phyloP scores from a whole-genome alignment of 1,284 basidiomycete genomes.

The Pyrrhoderma noxium region DNA sequence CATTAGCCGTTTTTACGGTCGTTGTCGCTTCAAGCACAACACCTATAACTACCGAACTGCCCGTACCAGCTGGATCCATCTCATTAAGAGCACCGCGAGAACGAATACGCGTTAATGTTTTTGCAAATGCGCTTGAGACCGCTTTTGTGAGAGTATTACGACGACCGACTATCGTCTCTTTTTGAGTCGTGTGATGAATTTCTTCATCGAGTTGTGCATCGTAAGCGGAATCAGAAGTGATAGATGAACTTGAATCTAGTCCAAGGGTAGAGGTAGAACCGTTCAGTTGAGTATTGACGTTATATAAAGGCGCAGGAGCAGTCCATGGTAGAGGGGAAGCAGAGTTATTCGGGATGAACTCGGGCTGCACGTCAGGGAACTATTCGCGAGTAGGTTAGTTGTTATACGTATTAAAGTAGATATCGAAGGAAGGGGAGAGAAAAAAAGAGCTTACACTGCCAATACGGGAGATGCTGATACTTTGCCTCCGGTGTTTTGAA shows the following conservation, averaged over 20 bases:
- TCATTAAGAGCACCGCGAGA: conserved; percentile 7
- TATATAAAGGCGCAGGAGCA: conserved; percentile 1
- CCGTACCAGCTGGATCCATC: neutral
- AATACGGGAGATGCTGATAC: conserved; percentile 13
- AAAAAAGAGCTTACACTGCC: conserved; percentile 10
- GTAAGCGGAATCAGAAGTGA: neutral
- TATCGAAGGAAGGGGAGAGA: neutral
- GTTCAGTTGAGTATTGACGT: neutral
- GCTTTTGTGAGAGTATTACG: conserved; percentile 17
- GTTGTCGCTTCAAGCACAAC: conserved; percentile 11
- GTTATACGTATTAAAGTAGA: neutral
- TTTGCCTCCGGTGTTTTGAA: conserved; percentile 5
- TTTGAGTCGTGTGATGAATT: conserved; percentile 14
- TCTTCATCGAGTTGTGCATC: conserved; percentile 10
- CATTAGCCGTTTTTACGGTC: neutral
- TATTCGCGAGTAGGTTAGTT: neutral
- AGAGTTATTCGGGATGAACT: neutral
- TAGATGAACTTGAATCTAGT: neutral
- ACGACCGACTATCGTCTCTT: conserved; percentile 13
- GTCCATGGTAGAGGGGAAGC: conserved; percentile 14
- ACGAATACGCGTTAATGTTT: conserved; percentile 9
- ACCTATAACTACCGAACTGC: conserved; percentile 7
- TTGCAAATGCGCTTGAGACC: conserved; percentile 6
- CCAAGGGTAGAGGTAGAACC: too few relatives aligned
- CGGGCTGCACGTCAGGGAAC: conserved; percentile 11